Evolutionary conservation across 768 basidiomycete genomes (phyloP).

Genomic region (Xerocomellus amylosporus): DNA sequence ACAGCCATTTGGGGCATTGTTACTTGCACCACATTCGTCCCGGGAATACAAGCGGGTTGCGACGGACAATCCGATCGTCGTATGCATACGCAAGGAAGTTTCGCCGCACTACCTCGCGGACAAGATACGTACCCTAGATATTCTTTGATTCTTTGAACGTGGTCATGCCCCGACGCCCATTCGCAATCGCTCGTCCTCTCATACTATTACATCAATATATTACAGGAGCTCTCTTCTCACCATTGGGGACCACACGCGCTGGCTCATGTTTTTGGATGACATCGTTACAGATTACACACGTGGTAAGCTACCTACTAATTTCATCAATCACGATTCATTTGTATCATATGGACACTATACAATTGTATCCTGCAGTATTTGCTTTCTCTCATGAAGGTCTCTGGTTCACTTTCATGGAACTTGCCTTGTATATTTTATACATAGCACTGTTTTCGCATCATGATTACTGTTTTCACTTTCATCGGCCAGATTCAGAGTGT

Average conservation of each 20-base stretch:
- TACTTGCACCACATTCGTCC: constrained; percentile 8
- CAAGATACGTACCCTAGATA: constrained; percentile 16
- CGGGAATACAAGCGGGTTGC: constrained; percentile 19
- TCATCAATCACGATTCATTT: background rate
- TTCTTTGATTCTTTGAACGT: constrained; percentile 1
- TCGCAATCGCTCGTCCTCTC: background rate
- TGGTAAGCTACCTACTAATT: background rate
- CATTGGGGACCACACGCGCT: background rate
- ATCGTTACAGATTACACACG: background rate
- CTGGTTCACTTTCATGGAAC: too few species aligned
- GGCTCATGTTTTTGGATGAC: background rate
- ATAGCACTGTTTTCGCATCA: too few species aligned
- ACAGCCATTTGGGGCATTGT: constrained; percentile 17
- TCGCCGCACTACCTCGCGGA: constrained; percentile 6
- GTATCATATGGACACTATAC: background rate
- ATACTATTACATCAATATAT: background rate
- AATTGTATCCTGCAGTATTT: too few species aligned
- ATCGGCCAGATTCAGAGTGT: too few species aligned
- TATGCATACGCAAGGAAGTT: constrained; percentile 8
- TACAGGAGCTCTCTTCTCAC: too few species aligned
- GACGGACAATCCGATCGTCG: constrained; percentile 15
- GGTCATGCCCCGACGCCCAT: background rate
- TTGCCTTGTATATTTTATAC: too few species aligned
- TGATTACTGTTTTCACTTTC: too few species aligned
- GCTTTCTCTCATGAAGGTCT: background rate